Evolutionary conservation across 495 filamentous ascomycete genomes (phyloP).

Genomic region (Podospora conica): DNA sequence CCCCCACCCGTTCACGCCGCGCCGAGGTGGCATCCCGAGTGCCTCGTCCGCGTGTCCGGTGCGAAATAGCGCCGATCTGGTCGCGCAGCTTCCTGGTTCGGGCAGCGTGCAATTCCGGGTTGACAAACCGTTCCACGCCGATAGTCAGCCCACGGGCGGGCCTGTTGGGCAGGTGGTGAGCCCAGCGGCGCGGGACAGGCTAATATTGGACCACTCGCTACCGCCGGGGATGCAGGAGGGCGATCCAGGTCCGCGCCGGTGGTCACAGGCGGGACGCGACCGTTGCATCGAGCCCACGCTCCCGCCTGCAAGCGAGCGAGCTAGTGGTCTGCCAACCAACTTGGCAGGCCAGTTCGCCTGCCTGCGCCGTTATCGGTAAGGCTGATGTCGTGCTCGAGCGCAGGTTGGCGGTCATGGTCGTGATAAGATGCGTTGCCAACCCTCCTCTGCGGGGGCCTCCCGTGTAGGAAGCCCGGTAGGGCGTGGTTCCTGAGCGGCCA

Average conservation of each 20-base stretch:
- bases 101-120: neutral
- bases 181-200: neutral
- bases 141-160: neutral
- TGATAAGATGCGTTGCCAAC: conserved; percentile 20
- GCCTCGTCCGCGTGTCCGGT: neutral
- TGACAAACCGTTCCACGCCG: neutral
- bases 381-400: conserved; percentile 1
- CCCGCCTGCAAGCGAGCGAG: neutral
- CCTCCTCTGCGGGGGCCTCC: neutral
- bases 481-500: neutral
- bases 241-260: conserved; percentile 1
- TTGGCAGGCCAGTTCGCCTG: neutral
- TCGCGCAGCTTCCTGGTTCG: neutral
- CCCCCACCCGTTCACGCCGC: neutral
- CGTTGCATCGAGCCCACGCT: conserved; percentile 1
- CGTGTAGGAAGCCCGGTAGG: neutral
- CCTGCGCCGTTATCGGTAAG: conserved; percentile 4
- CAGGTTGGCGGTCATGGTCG: neutral
- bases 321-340: neutral
- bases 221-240: neutral
- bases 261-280: neutral
- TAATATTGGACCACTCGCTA: conserved; percentile 8
- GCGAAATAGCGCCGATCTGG: conserved; percentile 4
- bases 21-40: neutral
- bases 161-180: neutral